These are phyloP conservation scores for Jacaranda copaia DNA, from an alignment of 257 asterid species.

Conservation along the genomic window DNA sequence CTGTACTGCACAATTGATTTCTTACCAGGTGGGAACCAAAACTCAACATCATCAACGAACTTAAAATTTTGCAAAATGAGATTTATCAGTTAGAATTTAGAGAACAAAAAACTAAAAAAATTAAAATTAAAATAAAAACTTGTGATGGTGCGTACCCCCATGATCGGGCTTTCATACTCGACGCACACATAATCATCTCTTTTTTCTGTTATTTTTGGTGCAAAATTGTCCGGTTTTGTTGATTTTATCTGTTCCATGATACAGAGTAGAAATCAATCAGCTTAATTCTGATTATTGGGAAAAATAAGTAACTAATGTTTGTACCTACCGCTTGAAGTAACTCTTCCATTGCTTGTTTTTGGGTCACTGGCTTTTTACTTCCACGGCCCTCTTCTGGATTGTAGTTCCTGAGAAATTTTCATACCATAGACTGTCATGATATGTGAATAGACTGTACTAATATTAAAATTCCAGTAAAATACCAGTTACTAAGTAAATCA, in stretches of 20 bases:
- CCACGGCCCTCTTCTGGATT: neutral
- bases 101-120: too few relatives aligned
- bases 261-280: neutral
- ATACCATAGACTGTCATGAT: too few relatives aligned
- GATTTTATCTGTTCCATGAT: neutral
- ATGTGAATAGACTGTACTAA: too few relatives aligned
- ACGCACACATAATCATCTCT: neutral
- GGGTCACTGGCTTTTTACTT: neutral
- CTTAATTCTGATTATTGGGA: neutral
- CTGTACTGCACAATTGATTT: neutral
- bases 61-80: neutral
- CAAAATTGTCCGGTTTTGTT: neutral
- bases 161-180: neutral
- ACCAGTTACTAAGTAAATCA: neutral
- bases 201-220: neutral
- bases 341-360: neutral
- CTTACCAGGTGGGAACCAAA: constrained; percentile 1
- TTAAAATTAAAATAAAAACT: too few relatives aligned
- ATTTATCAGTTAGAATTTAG: neutral
- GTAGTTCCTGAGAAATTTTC: neutral
- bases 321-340: neutral
- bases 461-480: too few relatives aligned
- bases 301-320: neutral
- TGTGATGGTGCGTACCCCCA: neutral
- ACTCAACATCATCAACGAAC: constrained; percentile 1